phyloP scores from a whole-genome alignment of 73 alveolate species.

The Effrenium voratum region DNA sequence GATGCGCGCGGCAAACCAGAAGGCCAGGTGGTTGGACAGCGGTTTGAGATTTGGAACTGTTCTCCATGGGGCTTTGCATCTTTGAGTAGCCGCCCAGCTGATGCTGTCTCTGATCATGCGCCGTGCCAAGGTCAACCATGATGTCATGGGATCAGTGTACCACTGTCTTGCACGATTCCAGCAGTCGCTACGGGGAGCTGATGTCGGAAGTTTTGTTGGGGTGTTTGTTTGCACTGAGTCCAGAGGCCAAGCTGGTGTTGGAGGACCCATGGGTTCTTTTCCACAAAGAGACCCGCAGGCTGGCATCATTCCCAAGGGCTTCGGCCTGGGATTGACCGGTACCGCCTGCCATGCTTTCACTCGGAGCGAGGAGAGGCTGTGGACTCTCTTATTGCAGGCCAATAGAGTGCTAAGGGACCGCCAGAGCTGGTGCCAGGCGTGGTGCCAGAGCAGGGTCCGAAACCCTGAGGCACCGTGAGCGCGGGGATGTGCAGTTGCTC shows the following conservation, averaged over 20 bases:
- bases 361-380: not conserved
- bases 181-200: too few relatives aligned
- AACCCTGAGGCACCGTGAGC: not conserved
- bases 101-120: too few relatives aligned
- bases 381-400: not conserved
- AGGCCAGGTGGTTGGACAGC: not conserved
- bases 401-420: not conserved
- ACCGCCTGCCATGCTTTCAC: not conserved
- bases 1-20: constrained; percentile 93
- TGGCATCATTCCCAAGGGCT: constrained; percentile 92
- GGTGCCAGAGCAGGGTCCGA: constrained; percentile 41
- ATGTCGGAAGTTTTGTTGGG: too few relatives aligned
- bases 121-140: too few relatives aligned
- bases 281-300: not conserved
- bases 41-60: not conserved
- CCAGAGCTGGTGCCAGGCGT: not conserved
- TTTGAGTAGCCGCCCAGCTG: too few relatives aligned
- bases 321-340: constrained; percentile 90
- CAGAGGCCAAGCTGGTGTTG: not conserved
- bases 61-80: too few relatives aligned
- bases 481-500: not conserved
- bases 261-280: not conserved
- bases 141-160: not conserved
- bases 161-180: not conserved
- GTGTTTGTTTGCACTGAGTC: too few relatives aligned